phyloP scores from a whole-genome alignment of 2,329 filamentous ascomycete genomes.

The Exophiala alcalophila region DNA sequence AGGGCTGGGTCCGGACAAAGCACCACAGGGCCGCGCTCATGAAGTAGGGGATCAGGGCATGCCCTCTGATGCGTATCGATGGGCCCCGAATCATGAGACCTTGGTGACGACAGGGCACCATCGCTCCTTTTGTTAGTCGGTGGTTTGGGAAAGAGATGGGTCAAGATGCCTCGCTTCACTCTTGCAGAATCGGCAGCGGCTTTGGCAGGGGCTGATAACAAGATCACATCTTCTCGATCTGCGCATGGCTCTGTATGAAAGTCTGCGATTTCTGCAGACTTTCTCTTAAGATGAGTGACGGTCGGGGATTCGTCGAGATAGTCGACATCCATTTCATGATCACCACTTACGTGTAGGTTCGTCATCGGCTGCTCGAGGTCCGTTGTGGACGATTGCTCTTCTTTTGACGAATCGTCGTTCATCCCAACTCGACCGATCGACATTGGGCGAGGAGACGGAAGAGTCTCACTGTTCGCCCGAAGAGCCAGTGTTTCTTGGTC shows the following conservation, averaged over 20 bases:
- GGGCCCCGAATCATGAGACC: slow-evolving; percentile 4
- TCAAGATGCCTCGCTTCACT: slow-evolving; percentile 26
- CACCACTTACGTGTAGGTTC: slow-evolving; percentile 18
- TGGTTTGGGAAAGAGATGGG: slow-evolving; percentile 17
- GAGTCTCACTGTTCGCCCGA: neutral
- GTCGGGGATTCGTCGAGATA: slow-evolving; percentile 24
- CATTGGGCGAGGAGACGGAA: neutral
- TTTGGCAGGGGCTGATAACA: slow-evolving; percentile 25
- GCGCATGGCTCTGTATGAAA: neutral
- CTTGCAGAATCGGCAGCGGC: slow-evolving; percentile 31
- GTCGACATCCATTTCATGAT: slow-evolving; percentile 18
- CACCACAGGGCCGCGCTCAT: slow-evolving; percentile 18
- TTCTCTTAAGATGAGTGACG: slow-evolving; percentile 18
- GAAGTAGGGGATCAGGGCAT: slow-evolving; percentile 26
- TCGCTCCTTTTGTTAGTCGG: slow-evolving; percentile 11
- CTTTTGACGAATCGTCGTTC: neutral
- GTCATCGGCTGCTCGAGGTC: slow-evolving; percentile 26
- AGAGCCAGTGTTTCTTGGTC: slow-evolving; percentile 1
- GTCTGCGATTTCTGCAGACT: slow-evolving; percentile 9
- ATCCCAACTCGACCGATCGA: neutral
- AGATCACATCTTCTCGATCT: slow-evolving; percentile 14
- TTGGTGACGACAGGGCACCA: slow-evolving; percentile 2
- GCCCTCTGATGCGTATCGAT: neutral
- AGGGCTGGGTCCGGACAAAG: slow-evolving; percentile 26
- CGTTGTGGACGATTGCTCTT: slow-evolving; percentile 7